These are phyloP conservation scores for Paxillus ammoniavirescens DNA, from an alignment of 768 basidiomycete genomes.

Conservation along the genomic window DNA sequence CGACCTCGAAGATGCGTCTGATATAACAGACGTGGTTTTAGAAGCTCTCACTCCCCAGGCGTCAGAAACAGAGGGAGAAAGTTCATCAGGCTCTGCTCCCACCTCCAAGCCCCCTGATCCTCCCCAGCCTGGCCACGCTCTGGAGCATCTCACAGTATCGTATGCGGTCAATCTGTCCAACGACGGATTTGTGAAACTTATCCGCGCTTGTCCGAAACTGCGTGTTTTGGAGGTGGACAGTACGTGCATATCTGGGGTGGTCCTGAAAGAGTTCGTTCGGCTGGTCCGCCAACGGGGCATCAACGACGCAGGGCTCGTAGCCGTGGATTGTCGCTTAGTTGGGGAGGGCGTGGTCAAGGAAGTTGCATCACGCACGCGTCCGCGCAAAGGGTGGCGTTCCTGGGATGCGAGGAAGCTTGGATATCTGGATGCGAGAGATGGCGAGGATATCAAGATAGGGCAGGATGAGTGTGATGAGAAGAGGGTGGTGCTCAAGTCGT, in stretches of 20 bases:
- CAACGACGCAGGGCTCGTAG: slow-evolving; percentile 56
- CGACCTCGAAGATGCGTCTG: slow-evolving; percentile 82
- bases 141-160: slow-evolving; percentile 74
- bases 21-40: slow-evolving; percentile 74
- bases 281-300: slow-evolving; percentile 47
- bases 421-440: slow-evolving; percentile 71
- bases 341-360: slow-evolving; percentile 64
- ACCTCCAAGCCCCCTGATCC: slow-evolving; percentile 17
- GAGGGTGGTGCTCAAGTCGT: slow-evolving; percentile 78
- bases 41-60: slow-evolving; percentile 54
- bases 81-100: slow-evolving; percentile 9
- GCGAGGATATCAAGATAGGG: slow-evolving; percentile 61
- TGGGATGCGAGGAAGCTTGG: slow-evolving; percentile 67
- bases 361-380: slow-evolving; percentile 54
- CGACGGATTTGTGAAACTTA: slow-evolving; percentile 59
- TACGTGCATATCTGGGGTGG: slow-evolving; percentile 62
- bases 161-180: slow-evolving; percentile 63
- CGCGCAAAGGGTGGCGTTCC: slow-evolving; percentile 71
- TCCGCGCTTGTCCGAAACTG: slow-evolving; percentile 61
- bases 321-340: slow-evolving; percentile 74
- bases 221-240: slow-evolving; percentile 75
- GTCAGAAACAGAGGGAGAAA: slow-evolving; percentile 3
- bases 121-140: slow-evolving; percentile 56
- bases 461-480: slow-evolving; percentile 80
- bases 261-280: slow-evolving; percentile 68